Conservation (phyloP, 345 rosid species). For the Fremontodendron californicum region DNA sequence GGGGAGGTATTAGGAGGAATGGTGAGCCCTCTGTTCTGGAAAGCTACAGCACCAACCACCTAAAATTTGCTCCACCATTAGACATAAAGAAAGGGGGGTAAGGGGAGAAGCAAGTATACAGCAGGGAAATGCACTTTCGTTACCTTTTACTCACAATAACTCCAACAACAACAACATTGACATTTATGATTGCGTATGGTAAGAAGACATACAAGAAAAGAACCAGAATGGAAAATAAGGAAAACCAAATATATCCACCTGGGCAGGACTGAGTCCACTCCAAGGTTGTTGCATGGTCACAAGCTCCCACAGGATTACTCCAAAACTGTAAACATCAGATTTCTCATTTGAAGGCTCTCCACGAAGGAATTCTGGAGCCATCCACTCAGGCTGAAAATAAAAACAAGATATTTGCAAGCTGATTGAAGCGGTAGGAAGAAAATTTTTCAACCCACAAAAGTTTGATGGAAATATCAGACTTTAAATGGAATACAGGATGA, state of each 20-base stretch:
- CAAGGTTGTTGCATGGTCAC: slow-evolving; percentile 89
- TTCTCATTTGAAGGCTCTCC: too few species aligned
- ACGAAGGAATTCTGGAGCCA: too few species aligned
- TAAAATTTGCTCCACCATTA: slow-evolving; percentile 17
- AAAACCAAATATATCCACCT: slow-evolving; percentile 40
- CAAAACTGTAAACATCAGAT: too few species aligned
- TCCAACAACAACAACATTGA: neutral
- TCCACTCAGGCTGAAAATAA: slow-evolving; percentile 94
- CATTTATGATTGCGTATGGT: neutral
- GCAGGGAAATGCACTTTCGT: neutral
- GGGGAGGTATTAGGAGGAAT: slow-evolving; percentile 78
- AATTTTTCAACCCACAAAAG: slow-evolving; percentile 29
- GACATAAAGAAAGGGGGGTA: neutral
- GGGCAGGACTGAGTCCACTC: slow-evolving; percentile 90
- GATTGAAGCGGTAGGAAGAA: slow-evolving; percentile 32
- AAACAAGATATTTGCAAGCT: slow-evolving; percentile 40
- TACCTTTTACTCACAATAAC: neutral
- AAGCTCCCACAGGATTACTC: slow-evolving; percentile 93
- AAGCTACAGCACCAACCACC: slow-evolving; percentile 99
- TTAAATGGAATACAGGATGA: neutral
- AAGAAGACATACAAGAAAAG: neutral
- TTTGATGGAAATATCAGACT: slow-evolving; percentile 7
- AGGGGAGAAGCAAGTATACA: neutral
- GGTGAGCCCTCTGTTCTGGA: slow-evolving; percentile 81
- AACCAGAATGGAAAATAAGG: neutral